Conservation (phyloP, 495 filamentous ascomycete genomes). For the Tuber umbilicatum region DNA sequence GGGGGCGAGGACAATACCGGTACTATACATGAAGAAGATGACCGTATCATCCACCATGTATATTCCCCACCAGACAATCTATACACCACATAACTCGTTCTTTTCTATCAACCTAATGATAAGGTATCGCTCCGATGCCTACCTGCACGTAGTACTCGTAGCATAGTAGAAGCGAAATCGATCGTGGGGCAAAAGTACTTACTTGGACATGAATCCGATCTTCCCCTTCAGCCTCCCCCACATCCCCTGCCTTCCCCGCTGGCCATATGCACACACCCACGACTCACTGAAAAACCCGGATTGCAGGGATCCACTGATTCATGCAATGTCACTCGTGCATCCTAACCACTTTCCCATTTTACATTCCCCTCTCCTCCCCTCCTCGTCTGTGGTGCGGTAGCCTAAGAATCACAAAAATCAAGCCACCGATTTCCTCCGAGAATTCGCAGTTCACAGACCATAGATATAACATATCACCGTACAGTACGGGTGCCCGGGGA, state of each 20-base stretch:
- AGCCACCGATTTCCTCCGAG: neutral
- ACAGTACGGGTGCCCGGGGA: neutral
- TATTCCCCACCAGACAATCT: neutral
- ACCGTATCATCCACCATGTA: neutral
- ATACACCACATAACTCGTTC: neutral
- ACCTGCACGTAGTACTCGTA: neutral
- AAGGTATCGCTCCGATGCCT: neutral
- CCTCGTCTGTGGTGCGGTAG: neutral
- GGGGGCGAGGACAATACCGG: neutral
- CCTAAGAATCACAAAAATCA: neutral
- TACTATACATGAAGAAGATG: neutral
- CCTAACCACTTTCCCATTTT: neutral
- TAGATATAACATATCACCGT: too few species aligned
- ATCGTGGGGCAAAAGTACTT: neutral
- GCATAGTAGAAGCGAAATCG: neutral
- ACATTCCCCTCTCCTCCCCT: neutral
- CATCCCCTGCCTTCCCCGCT: neutral
- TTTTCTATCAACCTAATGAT: neutral
- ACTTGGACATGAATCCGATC: neutral
- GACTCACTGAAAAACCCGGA: neutral
- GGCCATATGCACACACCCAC: neutral
- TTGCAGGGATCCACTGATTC: neutral
- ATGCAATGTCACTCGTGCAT: neutral
- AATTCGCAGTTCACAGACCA: neutral
- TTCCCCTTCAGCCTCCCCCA: neutral